A percentile compares a stretch with the other conserved stretches of the same genome.
phyloP scores from a whole-genome alignment of 129 eudicot species.

The Rutidosis leptorrhynchoides region DNA sequence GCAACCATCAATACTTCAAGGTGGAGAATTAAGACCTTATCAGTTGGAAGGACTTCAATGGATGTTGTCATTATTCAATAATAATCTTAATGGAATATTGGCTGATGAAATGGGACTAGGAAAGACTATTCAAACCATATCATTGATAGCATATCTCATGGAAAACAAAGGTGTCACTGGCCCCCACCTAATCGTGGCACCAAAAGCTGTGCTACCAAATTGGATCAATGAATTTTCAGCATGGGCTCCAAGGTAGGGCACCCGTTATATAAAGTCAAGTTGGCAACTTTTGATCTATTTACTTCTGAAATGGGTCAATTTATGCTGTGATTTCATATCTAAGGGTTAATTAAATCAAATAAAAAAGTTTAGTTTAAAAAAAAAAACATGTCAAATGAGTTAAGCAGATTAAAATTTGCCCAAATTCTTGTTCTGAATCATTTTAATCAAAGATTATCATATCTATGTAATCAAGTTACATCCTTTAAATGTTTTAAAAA shows the following conservation, averaged over 20 bases:
- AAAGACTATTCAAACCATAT: slow-evolving; percentile 87
- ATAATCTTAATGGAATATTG: slow-evolving; percentile 88
- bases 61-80: slow-evolving; percentile 88
- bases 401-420: neutral
- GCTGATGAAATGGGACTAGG: slow-evolving; percentile 99
- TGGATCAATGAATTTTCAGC: slow-evolving; percentile 82
- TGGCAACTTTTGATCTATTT: neutral
- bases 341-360: neutral
- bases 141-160: slow-evolving; percentile 78
- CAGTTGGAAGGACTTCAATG: slow-evolving; percentile 98
- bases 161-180: slow-evolving; percentile 89
- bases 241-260: slow-evolving; percentile 89
- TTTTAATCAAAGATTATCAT: neutral
- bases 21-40: slow-evolving; percentile 84
- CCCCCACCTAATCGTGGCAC: slow-evolving; percentile 93
- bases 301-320: slow-evolving; percentile 1
- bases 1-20: slow-evolving; percentile 92
- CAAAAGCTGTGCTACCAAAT: slow-evolving; percentile 89
- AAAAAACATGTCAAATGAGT: neutral
- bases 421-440: neutral
- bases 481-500: neutral
- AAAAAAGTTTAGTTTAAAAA: neutral
- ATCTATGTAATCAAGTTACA: neutral
- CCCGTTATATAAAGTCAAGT: neutral
- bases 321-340: neutral